Base-by-base conservation (phyloP, 768 basidiomycete genomes). In the Lentinula boryana region DNA sequence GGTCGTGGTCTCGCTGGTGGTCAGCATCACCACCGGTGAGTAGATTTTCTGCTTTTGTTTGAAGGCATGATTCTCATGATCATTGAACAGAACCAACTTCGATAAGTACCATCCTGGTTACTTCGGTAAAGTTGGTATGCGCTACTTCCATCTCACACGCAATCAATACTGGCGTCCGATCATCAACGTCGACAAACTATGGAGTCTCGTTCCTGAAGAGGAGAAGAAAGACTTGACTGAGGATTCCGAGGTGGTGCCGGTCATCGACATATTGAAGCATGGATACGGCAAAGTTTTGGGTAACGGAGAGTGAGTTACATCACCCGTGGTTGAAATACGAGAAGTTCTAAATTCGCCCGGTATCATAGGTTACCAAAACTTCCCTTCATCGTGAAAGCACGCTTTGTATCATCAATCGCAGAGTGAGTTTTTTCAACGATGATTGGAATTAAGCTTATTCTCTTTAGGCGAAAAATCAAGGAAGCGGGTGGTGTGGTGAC, bases 1-100 rank as follows among this genome's bases (percentile, higher is more conserved):
- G 97, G 97, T 92, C 93, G 97, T 79, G 97, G 97, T 97, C 91
- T 98, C 73, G 93, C 94, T 81, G 97, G 97, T 93, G 97, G 97
- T 86, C 83, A 87, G 80, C 96, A 98, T 81, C 97, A 99, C 84
- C 97, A 99, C 88, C 82, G 91, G 91, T 93, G 72, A 70, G 90
- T 81, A 50, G 49, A 21, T 44, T 51, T n/a, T 23, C 60, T 36
- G 52, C 5, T 31, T 58, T 49, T 15, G 16, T 46, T 23, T 9
- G 7, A 9, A 3, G 21, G 21, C 0, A 8, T 48, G 13, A 51
- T 63, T 21, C 5, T 38, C 48, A 27, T 62, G 38, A 38, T 23
- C n/a, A 50, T 12, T 60, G 44, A 60, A 18, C 64, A 93, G 95
- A 63, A 95, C 90, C 72, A 97, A 98, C 82, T 92, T 96, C 72